phyloP scores from a whole-genome alignment of 768 basidiomycete species.

The Naganishia antarctica region DNA sequence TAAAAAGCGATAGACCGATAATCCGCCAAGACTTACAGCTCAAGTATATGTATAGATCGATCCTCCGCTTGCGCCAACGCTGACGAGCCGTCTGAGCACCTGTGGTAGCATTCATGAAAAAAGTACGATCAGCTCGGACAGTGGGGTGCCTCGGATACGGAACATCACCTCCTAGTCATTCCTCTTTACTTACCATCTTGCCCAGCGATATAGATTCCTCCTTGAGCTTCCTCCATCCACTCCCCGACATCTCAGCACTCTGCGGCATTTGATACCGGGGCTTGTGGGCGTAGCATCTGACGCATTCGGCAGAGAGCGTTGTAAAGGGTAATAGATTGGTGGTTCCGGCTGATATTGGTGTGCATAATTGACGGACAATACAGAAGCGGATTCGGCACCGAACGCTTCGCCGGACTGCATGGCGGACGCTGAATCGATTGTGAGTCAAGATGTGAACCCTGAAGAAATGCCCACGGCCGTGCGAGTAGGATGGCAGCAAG shows the following conservation, averaged over 20 bases:
- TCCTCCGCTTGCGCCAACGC: conserved; percentile 69
- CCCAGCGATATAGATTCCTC: conserved; percentile 17
- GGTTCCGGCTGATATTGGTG: background rate
- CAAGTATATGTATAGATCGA: conserved; percentile 58
- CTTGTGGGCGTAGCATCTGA: background rate
- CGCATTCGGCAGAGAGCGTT: background rate
- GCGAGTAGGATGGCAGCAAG: no score
- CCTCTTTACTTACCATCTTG: conserved; percentile 2
- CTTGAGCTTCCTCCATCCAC: background rate
- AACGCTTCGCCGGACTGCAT: no score
- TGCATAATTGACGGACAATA: background rate
- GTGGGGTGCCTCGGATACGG: no score
- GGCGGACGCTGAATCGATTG: no score
- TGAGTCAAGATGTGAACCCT: no score
- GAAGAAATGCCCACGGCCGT: no score
- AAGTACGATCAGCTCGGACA: no score
- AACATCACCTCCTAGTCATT: background rate
- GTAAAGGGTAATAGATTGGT: background rate
- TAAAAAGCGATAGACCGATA: no score
- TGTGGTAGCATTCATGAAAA: conserved; percentile 40
- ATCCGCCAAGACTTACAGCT: conserved; percentile 52
- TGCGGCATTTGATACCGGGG: background rate
- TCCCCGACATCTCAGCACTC: background rate
- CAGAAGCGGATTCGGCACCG: no score
- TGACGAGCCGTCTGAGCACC: conserved; percentile 70